These are phyloP conservation scores for Geranium rotundifolium DNA, from an alignment of 345 rosid genomes.

Conservation along the genomic window DNA sequence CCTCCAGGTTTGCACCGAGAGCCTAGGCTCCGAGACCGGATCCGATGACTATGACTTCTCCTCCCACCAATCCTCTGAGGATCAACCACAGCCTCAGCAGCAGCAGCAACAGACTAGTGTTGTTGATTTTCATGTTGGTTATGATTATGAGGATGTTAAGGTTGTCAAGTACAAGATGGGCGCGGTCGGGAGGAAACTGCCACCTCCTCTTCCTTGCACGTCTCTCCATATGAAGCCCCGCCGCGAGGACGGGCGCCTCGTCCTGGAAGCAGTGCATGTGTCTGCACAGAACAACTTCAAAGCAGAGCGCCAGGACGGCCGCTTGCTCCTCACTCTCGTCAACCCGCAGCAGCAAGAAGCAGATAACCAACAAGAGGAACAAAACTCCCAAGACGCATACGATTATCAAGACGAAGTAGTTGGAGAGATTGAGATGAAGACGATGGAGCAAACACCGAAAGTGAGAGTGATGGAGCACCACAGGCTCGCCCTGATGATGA, in stretches of 20 bases:
- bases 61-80: neutral
- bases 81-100: neutral
- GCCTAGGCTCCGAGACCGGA: slow-evolving; percentile 1
- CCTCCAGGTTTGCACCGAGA: neutral
- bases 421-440: too few species aligned
- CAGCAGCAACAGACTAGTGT: neutral
- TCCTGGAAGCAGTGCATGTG: slow-evolving; percentile 5
- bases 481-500: too few species aligned
- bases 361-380: too few species aligned
- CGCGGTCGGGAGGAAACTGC: neutral
- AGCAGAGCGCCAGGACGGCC: slow-evolving; percentile 7
- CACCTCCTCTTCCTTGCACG: neutral
- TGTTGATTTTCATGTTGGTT: neutral
- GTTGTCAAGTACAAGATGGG: too few species aligned
- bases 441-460: too few species aligned
- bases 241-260: slow-evolving; percentile 1
- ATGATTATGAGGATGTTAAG: neutral
- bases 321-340: slow-evolving; percentile 4
- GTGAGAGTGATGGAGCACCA: too few species aligned
- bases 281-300: slow-evolving; percentile 6
- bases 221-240: slow-evolving; percentile 1
- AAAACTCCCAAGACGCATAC: too few species aligned
- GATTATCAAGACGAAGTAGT: too few species aligned
- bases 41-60: neutral
- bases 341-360: too few species aligned